Conservation (phyloP, 306 rosid species). For the Adenanthera pavonina region DNA sequence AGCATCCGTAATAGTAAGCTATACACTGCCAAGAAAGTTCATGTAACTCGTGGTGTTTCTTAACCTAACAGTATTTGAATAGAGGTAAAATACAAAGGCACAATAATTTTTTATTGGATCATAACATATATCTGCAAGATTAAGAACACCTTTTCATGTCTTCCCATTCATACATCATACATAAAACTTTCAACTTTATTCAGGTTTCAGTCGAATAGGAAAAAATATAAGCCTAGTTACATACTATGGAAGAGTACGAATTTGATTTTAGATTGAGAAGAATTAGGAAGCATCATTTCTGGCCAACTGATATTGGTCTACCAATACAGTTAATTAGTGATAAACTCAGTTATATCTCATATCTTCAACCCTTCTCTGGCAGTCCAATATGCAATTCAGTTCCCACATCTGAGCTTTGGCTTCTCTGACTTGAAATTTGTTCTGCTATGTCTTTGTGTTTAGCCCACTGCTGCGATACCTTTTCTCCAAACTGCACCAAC, state of each 20-base stretch:
- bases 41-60: not conserved
- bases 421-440: not conserved
- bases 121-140: not conserved
- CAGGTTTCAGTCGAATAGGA: not conserved
- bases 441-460: not conserved
- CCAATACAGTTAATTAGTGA: not conserved
- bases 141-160: not conserved
- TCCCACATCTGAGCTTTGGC: not conserved
- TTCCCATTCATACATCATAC: not conserved
- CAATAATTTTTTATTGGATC: constrained; percentile 28
- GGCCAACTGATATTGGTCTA: not conserved
- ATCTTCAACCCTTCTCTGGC: not conserved
- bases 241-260: not conserved
- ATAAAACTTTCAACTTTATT: not conserved
- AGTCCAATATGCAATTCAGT: constrained; percentile 2
- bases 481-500: not conserved
- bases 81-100: not conserved
- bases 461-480: no score
- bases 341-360: not conserved
- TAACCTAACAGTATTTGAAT: not conserved
- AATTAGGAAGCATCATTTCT: not conserved
- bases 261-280: not conserved
- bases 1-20: not conserved
- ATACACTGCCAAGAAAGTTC: not conserved
- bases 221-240: not conserved